phyloP scores from a whole-genome alignment of 306 rosid species.

The Prunus davidiana region DNA sequence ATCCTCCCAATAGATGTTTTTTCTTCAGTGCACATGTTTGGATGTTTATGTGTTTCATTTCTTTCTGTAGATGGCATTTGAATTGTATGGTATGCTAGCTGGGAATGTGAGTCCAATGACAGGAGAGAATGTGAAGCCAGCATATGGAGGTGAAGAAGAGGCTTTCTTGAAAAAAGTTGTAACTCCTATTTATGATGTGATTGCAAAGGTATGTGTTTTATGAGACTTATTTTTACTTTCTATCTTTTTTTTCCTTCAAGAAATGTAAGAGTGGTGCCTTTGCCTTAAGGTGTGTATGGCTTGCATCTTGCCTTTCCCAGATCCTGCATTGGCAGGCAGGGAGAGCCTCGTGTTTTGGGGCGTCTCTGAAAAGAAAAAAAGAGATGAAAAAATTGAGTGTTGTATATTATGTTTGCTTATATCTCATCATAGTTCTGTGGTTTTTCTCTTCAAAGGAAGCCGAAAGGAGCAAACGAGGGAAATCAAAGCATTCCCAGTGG shows the following conservation, averaged over 20 bases:
- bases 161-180: conserved; percentile 86
- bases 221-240: neutral
- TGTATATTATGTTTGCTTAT: conserved; percentile 7
- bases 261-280: conserved; percentile 11
- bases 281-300: neutral
- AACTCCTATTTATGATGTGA: conserved; percentile 89
- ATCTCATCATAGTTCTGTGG: conserved; percentile 5
- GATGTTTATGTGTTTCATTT: conserved; percentile 26
- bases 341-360: neutral
- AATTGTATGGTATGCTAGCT: conserved; percentile 97
- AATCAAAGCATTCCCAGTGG: conserved; percentile 99
- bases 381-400: neutral
- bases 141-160: conserved; percentile 97
- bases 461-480: conserved; percentile 66
- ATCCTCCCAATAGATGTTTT: neutral
- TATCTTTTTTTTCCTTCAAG: neutral
- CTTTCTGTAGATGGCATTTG: conserved; percentile 89
- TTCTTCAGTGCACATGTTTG: neutral
- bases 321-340: neutral
- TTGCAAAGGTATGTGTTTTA: conserved; percentile 76
- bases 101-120: conserved; percentile 98
- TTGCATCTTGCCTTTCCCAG: neutral
- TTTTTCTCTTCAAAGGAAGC: conserved; percentile 65
- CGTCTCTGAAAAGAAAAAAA: neutral
- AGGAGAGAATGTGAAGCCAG: conserved; percentile 95